Evolutionary conservation across 2,329 filamentous ascomycete genomes (phyloP).

Genomic region (Emydomyces testavorans): DNA sequence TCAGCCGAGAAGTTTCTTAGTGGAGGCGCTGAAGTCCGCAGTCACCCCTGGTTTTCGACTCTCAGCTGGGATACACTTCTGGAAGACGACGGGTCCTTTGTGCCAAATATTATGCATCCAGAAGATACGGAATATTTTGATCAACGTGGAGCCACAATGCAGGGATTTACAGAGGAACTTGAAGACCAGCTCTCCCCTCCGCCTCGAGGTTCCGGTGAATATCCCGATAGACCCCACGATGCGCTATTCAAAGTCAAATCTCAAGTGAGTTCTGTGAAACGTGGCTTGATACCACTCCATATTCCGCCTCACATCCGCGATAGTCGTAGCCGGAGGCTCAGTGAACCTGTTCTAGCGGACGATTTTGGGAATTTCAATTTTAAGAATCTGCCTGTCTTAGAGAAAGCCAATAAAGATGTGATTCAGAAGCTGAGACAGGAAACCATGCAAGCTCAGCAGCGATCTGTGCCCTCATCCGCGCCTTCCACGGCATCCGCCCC

Average conservation of each 20-base stretch:
- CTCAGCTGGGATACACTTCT: conserved; percentile 82
- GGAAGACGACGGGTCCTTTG: conserved; percentile 93
- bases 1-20: conserved; percentile 67
- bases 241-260: conserved; percentile 79
- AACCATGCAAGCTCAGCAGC: conserved; percentile 60
- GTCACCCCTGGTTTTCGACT: conserved; percentile 75
- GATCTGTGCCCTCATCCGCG: conserved; percentile 30
- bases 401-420: conserved; percentile 97
- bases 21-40: conserved; percentile 83
- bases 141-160: conserved; percentile 74
- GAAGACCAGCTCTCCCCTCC: conserved; percentile 76
- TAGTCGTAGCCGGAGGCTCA: conserved; percentile 71
- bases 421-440: conserved; percentile 92
- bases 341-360: conserved; percentile 76
- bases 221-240: conserved; percentile 84
- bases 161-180: conserved; percentile 86
- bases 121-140: conserved; percentile 99
- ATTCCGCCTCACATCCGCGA: conserved; percentile 95
- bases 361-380: conserved; percentile 96
- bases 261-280: conserved; percentile 78
- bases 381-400: conserved; percentile 91
- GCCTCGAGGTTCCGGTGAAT: conserved; percentile 57
- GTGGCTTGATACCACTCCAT: conserved; percentile 85
- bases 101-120: conserved; percentile 81
- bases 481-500: conserved; percentile 44